Percentiles rank a stretch among this genome's conserved stretches.
These are phyloP conservation scores for Mimosa bimucronata DNA, from an alignment of 306 rosid species.

Conservation along the genomic window DNA sequence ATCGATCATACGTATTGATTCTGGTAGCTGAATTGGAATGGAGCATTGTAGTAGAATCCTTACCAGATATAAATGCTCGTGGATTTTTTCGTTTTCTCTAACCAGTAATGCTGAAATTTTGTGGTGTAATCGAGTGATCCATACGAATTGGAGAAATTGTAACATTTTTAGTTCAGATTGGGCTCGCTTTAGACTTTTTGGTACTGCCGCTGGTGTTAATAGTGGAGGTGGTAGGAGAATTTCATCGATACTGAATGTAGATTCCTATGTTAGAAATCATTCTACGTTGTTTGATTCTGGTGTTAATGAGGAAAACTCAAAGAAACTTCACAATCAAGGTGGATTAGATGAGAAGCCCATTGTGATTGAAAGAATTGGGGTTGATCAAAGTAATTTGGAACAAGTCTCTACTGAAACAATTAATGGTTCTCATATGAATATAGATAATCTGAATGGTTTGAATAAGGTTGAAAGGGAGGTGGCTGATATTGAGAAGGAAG, in stretches of 20 bases:
- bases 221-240: slow-evolving; percentile 46
- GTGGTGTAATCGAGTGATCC: slow-evolving; percentile 44
- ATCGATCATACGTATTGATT: no score
- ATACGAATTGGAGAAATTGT: slow-evolving; percentile 63
- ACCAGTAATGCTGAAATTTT: slow-evolving; percentile 44
- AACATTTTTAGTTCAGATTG: slow-evolving; percentile 50
- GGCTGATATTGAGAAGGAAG: slow-evolving; percentile 72
- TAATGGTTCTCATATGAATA: slow-evolving; percentile 39
- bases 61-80: no score
- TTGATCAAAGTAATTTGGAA: slow-evolving; percentile 46
- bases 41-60: no score
- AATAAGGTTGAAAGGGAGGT: slow-evolving; percentile 55
- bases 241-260: slow-evolving; percentile 56
- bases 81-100: no score
- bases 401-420: slow-evolving; percentile 47
- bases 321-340: slow-evolving; percentile 72
- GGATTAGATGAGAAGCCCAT: slow-evolving; percentile 69
- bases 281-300: slow-evolving; percentile 75
- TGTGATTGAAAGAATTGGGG: slow-evolving; percentile 52
- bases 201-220: slow-evolving; percentile 37
- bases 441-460: slow-evolving; percentile 54
- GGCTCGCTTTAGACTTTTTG: slow-evolving; percentile 52
- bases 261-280: slow-evolving; percentile 69
- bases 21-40: no score
- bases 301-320: slow-evolving; percentile 66